Base-by-base conservation (phyloP, 1,284 basidiomycete genomes). In the Sporisorium exsertum region DNA sequence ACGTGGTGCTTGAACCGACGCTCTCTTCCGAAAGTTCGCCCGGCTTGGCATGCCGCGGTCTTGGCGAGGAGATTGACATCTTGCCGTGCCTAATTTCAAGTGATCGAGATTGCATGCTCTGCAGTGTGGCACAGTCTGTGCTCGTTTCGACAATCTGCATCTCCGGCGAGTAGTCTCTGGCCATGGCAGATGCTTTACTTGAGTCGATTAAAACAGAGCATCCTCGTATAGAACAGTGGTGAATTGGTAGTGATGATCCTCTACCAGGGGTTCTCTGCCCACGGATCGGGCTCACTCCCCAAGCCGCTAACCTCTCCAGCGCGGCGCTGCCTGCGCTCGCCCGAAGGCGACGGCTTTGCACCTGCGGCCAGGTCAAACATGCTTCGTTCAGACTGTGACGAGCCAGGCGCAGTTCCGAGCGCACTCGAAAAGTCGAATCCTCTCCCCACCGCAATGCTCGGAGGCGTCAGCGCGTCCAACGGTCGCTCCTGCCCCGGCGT, bases 231-330 rank as follows among this genome's bases (percentile, higher is more conserved):
- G 20, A 15, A 43, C 3, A 20, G 37, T n/a, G 24, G 2, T 18
- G 27, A 33, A 20, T 33, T 1, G 15, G 5, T 29, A 15, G 4
- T 3, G 1, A 9, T 16, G 20, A 8, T 9, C 7, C 32, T 10
- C 20, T 50, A 74, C 73, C 73, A 76, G 2, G 73, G 73, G n/a
- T 76, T 76, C 40, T 76, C 73, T 22, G 73, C 61, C 73, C 73
- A 76, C 1, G 73, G 68, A 56, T 76, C 73, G 16, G 68, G 40
- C 29, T 66, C 63, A 3, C 24, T 24, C 10, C 50, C 56, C 51
- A 69, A 35, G 4, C 26, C 47, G 33, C 29, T 45, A 5, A 45
- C 50, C 33, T 59, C 58, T 9, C 62, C 58, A 24, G 54, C 20
- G 32, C 69, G 55, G 56, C 63, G 50, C 40, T 45, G 63, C 12